Conservation (phyloP, 306 rosid genomes). For the Quillaja saponaria region DNA sequence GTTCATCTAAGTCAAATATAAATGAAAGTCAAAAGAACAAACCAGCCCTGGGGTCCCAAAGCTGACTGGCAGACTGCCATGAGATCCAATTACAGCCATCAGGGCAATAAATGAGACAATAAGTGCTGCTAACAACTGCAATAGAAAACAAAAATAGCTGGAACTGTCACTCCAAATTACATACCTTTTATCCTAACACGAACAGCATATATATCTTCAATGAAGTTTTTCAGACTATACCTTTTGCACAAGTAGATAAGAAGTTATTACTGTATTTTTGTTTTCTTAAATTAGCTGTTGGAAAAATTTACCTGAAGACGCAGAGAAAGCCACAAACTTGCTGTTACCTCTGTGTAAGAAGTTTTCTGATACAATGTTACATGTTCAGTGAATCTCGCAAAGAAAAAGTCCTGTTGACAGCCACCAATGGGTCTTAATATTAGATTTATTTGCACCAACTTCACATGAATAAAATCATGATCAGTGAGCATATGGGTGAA, state of each 20-base stretch:
- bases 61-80: slow-evolving; percentile 59
- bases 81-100: slow-evolving; percentile 87
- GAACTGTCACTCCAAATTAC: slow-evolving; percentile 23
- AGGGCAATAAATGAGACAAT: slow-evolving; percentile 82
- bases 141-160: slow-evolving; percentile 28
- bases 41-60: slow-evolving; percentile 96
- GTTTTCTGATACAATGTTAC: slow-evolving; percentile 81
- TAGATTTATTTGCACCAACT: slow-evolving; percentile 15
- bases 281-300: slow-evolving; percentile 8
- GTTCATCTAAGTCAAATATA: slow-evolving; percentile 29
- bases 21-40: slow-evolving; percentile 34
- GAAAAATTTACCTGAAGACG: slow-evolving; percentile 76
- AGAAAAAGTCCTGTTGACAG: slow-evolving; percentile 66
- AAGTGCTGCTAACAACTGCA: slow-evolving; percentile 82
- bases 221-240: slow-evolving; percentile 16
- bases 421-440: slow-evolving; percentile 27
- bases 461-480: neutral
- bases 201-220: neutral
- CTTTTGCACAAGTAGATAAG: too few relatives aligned
- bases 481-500: slow-evolving; percentile 12
- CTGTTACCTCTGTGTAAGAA: slow-evolving; percentile 84
- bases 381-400: slow-evolving; percentile 63
- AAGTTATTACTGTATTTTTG: slow-evolving; percentile 8
- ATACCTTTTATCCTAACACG: slow-evolving; percentile 16
- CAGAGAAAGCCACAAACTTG: slow-evolving; percentile 96